Conservation (phyloP, 2,329 filamentous ascomycete species). For the Diaporthe vexans region DNA sequence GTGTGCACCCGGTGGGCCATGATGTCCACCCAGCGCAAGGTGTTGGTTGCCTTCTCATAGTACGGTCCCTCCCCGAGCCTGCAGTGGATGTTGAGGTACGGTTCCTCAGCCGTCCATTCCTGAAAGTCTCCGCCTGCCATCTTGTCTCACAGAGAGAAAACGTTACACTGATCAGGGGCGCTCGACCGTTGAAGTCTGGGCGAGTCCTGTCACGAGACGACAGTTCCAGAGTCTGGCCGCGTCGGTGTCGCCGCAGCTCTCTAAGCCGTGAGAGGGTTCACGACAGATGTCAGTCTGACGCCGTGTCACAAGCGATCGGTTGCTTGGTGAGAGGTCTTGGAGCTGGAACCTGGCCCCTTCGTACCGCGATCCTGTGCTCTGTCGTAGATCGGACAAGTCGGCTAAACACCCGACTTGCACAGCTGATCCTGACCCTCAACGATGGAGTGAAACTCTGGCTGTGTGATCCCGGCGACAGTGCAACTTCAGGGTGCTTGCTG, state of each 20-base stretch:
- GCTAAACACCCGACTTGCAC: conserved; percentile 33
- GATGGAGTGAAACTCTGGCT: conserved; percentile 26
- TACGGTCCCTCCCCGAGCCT: conserved; percentile 81
- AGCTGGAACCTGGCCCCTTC: conserved; percentile 15
- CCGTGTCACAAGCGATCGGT: conserved; percentile 39
- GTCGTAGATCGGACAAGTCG: conserved; percentile 35
- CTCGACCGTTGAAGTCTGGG: conserved; percentile 6
- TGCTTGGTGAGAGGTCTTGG: conserved; percentile 28
- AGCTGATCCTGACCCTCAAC: conserved; percentile 13
- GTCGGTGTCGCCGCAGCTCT: conserved; percentile 24
- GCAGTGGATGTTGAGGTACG: conserved; percentile 75
- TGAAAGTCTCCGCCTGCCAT: conserved; percentile 56
- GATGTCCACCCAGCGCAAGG: conserved; percentile 86
- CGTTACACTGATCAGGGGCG: conserved; percentile 10
- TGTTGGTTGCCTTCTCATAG: conserved; percentile 75
- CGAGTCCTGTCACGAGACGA: conserved; percentile 35
- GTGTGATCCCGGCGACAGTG: conserved; percentile 29
- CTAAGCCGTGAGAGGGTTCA: conserved; percentile 39
- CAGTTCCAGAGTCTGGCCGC: conserved; percentile 30
- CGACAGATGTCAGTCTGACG: conserved; percentile 41
- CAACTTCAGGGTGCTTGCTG: conserved; percentile 18
- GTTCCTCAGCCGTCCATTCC: conserved; percentile 65
- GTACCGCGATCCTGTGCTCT: conserved; percentile 26
- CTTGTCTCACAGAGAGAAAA: conserved; percentile 34
- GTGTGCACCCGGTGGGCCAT: conserved; percentile 81